Base-by-base conservation (phyloP, 768 basidiomycete species). In the Suillus paluster region DNA sequence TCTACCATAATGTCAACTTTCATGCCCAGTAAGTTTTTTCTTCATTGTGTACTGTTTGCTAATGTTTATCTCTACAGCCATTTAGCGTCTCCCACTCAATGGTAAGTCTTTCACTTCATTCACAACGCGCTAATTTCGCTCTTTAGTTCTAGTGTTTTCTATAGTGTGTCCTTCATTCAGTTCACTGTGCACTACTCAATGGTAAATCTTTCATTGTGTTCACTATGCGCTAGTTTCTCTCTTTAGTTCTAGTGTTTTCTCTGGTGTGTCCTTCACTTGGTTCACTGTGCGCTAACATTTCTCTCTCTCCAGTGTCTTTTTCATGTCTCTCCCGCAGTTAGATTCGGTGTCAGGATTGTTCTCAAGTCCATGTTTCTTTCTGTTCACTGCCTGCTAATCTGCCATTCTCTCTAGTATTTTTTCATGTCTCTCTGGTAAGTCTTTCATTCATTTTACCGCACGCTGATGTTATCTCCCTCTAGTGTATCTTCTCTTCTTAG, bases 21-120 rank as follows among this genome's bases (percentile, higher is more conserved):
- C 45, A 46, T 21, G 12, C 14, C 0, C 7, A 15, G 12, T 46
- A 46, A 46, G 23, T 23, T 46, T 46, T 46, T 46, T 46, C 44
- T 14, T 14, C 45, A 25, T 46, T 46, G 45, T 46, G 14, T 46
- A 46, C 45, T 46, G 45, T 46, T 46, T 46, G 45, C 45, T 25
- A 25, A 46, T 46, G 12, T 46, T 46, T 46, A 15, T 46, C 45
- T 46, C 45, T 46, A 46, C 45, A 46, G 45, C n/a, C 42, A 42
- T n/a, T 42, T 42, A 42, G 42, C 42, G 15, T 42, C 42, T 42
- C 42, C n/a, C 12, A 46, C 45, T 46, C 5, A 46, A 12, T 14
- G 45, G 45, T 46, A 46, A 46, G 45, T 46, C 45, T 15, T 46
- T 46, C 23, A 3, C 7, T 14, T 1, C 1, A n/a, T 46, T 46